Conservation (phyloP, 192 early-diverging fungal species). For the Geosiphon pyriformis region DNA sequence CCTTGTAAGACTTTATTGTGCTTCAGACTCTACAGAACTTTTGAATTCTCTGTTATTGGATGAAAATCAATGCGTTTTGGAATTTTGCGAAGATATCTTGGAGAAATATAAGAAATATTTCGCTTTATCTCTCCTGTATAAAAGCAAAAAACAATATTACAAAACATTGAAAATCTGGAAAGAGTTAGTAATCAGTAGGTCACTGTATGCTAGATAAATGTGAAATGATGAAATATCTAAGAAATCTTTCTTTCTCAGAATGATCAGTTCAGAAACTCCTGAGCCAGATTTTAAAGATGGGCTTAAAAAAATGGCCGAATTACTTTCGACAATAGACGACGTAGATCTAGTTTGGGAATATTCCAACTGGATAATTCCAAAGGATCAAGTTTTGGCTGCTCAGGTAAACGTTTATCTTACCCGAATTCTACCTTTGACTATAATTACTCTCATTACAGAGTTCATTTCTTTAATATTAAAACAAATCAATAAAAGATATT, state of each 20-base stretch:
- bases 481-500: slow-evolving; percentile 29
- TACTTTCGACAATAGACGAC: slow-evolving; percentile 33
- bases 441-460: slow-evolving; percentile 19
- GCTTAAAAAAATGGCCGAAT: slow-evolving; percentile 37
- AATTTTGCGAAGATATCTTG: slow-evolving; percentile 46
- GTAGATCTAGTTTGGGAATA: slow-evolving; percentile 38
- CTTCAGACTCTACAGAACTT: slow-evolving; percentile 17
- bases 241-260: slow-evolving; percentile 29
- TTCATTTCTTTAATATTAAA: no score
- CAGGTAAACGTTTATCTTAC: slow-evolving; percentile 30
- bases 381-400: slow-evolving; percentile 38
- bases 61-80: slow-evolving; percentile 43
- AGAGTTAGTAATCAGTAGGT: slow-evolving; percentile 36
- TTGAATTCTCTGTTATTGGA: slow-evolving; percentile 31
- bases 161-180: slow-evolving; percentile 60
- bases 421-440: background rate
- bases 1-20: slow-evolving; percentile 30
- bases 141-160: slow-evolving; percentile 38
- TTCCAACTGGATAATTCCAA: slow-evolving; percentile 47
- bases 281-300: slow-evolving; percentile 47
- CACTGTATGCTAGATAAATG: background rate
- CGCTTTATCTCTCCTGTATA: slow-evolving; percentile 55
- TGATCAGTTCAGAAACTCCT: slow-evolving; percentile 42
- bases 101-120: slow-evolving; percentile 48
- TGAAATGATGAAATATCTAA: background rate